These are phyloP conservation scores for Exidia glandulosa DNA, from an alignment of 768 basidiomycete genomes.

Conservation along the genomic window DNA sequence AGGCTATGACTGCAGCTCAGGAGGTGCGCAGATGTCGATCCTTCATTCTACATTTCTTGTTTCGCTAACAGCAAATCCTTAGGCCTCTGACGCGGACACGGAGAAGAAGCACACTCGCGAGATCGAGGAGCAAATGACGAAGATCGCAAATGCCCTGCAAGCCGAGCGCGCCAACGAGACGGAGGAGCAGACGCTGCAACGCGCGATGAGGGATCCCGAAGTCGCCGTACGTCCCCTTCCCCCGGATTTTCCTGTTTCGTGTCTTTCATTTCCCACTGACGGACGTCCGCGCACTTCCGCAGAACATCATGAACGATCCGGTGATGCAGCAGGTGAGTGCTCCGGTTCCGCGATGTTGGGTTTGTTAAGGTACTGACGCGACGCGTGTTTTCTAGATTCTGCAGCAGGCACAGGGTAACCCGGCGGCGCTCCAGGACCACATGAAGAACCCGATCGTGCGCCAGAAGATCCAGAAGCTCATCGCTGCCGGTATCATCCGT, in stretches of 20 bases:
- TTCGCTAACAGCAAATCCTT: background rate
- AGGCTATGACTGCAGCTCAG: conserved; percentile 77
- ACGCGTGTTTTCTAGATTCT: conserved; percentile 43
- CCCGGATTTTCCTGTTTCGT: background rate
- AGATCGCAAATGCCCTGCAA: conserved; percentile 70
- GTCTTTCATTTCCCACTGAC: background rate
- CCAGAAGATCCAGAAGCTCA: conserved; percentile 76
- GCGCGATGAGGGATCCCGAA: conserved; percentile 97
- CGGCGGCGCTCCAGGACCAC: conserved; percentile 84
- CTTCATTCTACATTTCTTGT: background rate
- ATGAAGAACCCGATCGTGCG: conserved; percentile 84
- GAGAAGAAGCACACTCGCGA: conserved; percentile 75
- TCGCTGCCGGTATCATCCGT: conserved; percentile 88
- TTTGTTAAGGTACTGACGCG: background rate
- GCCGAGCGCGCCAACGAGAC: conserved; percentile 72
- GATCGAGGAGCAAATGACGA: conserved; percentile 69
- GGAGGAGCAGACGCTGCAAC: conserved; percentile 83
- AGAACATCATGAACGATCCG: conserved; percentile 82
- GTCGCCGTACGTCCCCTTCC: conserved; percentile 56
- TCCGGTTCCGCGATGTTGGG: background rate
- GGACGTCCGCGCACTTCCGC: conserved; percentile 3
- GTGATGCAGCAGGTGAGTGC: conserved; percentile 64
- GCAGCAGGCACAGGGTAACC: conserved; percentile 87
- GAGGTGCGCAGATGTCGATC: conserved; percentile 17
- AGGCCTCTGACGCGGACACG: conserved; percentile 65